phyloP scores from a whole-genome alignment of 192 early-diverging fungal species.

The Podila epigama region DNA sequence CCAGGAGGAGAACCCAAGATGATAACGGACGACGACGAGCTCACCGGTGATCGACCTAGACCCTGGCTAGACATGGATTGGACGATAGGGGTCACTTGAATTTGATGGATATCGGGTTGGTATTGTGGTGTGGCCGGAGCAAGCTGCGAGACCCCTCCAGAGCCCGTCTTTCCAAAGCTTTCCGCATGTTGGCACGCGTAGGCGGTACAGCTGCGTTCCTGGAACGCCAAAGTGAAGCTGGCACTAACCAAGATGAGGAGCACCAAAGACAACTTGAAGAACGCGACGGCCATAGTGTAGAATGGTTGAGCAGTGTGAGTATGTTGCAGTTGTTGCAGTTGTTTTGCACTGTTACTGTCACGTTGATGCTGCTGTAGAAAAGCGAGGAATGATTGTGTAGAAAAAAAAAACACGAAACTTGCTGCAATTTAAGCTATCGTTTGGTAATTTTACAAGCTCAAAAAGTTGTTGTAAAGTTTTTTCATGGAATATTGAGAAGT shows the following conservation, averaged over 20 bases:
- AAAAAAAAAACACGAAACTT: too few species aligned
- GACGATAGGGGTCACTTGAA: conserved; percentile 15
- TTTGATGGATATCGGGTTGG: conserved; percentile 18
- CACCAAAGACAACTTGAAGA: conserved; percentile 11
- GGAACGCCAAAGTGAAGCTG: conserved; percentile 17
- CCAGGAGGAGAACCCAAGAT: too few species aligned
- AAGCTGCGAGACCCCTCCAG: conserved; percentile 12
- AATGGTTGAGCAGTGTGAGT: background rate
- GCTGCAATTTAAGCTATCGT: too few species aligned
- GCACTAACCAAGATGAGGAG: background rate
- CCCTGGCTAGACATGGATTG: conserved; percentile 1
- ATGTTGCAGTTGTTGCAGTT: background rate
- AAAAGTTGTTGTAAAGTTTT: too few species aligned
- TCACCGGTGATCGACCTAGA: background rate
- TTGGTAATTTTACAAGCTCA: too few species aligned
- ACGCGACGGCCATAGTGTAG: background rate
- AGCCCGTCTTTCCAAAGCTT: background rate
- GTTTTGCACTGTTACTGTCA: too few species aligned
- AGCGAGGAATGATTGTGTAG: too few species aligned
- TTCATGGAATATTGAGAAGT: too few species aligned
- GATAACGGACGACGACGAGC: too few species aligned
- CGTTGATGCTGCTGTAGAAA: too few species aligned
- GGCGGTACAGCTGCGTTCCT: background rate
- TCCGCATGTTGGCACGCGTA: conserved; percentile 4
- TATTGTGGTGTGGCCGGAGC: conserved; percentile 18